phyloP scores from a whole-genome alignment of 1,284 basidiomycete species.

The Xerocomus nothofagi region DNA sequence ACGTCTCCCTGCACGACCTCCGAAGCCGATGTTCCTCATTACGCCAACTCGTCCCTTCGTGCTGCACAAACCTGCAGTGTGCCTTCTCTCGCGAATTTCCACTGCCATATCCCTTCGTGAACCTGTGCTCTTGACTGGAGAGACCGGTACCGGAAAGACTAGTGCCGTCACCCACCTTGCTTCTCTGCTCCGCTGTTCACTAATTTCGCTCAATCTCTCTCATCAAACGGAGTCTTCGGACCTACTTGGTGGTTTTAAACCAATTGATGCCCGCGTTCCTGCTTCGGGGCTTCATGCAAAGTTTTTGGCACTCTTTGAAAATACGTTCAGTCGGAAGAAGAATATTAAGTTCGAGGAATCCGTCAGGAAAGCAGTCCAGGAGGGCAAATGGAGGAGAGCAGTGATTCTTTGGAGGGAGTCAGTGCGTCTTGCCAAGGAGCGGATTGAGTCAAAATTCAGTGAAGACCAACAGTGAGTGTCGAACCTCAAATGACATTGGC shows the following conservation, averaged over 20 bases:
- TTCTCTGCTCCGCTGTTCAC: conserved; percentile 70
- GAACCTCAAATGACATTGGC: background rate
- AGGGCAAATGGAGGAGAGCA: conserved; percentile 85
- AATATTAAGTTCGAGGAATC: conserved; percentile 88
- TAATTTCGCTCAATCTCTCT: conserved; percentile 91
- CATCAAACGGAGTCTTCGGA: conserved; percentile 98
- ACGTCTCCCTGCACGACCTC: conserved; percentile 47
- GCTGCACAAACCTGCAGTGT: conserved; percentile 83
- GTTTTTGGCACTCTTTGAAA: conserved; percentile 84
- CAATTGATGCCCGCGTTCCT: conserved; percentile 82
- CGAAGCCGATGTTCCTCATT: conserved; percentile 38
- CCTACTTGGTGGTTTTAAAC: conserved; percentile 94
- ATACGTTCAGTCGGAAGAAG: conserved; percentile 88
- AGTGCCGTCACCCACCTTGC: conserved; percentile 90
- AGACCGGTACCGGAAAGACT: conserved; percentile 99
- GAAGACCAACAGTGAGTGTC: conserved; percentile 45
- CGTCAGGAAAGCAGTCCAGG: conserved; percentile 79
- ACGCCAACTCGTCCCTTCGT: conserved; percentile 70
- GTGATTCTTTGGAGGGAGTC: conserved; percentile 87
- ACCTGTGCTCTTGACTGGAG: conserved; percentile 91
- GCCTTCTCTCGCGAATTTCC: conserved; percentile 81
- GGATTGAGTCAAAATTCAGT: conserved; percentile 48
- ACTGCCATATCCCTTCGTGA: conserved; percentile 76
- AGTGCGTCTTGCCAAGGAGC: conserved; percentile 64
- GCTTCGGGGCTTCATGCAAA: conserved; percentile 73